Evolutionary conservation across 257 asterid species (phyloP).

Genomic region (Plantago ovata): DNA sequence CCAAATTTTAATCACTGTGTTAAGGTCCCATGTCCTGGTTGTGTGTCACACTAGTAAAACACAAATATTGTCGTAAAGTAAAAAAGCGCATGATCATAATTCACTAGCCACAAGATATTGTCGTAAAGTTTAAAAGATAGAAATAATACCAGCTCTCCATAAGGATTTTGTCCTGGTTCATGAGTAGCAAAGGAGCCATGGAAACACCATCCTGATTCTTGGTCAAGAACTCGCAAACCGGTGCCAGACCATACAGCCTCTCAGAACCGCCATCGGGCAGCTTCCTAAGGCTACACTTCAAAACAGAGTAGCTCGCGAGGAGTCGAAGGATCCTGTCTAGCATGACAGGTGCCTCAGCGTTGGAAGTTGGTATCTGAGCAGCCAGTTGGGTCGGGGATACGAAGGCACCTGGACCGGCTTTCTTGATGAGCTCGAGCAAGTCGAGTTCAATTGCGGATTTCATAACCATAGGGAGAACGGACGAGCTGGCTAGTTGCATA

Average conservation of each 20-base stretch:
- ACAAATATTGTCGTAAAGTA: too few relatives aligned
- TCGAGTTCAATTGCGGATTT: constrained; percentile 69
- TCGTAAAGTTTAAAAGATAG: too few relatives aligned
- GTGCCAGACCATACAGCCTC: constrained; percentile 56
- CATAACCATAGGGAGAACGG: constrained; percentile 72
- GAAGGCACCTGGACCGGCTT: constrained; percentile 50
- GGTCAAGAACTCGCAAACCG: constrained; percentile 60
- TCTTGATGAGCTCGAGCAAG: constrained; percentile 64
- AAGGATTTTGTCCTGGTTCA: constrained; percentile 82
- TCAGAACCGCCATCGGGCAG: constrained; percentile 42
- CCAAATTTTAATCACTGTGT: too few relatives aligned
- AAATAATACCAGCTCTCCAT: constrained; percentile 79
- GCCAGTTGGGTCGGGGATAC: constrained; percentile 57
- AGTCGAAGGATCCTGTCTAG: constrained; percentile 74
- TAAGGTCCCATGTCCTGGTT: too few relatives aligned
- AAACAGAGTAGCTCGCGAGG: constrained; percentile 49
- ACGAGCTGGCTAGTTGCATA: constrained; percentile 65
- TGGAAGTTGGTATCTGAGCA: constrained; percentile 43
- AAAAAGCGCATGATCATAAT: too few relatives aligned
- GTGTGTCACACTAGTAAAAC: too few relatives aligned
- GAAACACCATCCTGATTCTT: constrained; percentile 69
- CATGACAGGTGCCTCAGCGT: constrained; percentile 50
- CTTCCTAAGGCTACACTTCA: constrained; percentile 37
- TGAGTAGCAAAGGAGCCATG: constrained; percentile 58
- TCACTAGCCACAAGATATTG: too few relatives aligned